phyloP scores from a whole-genome alignment of 176 grass and related monocot genomes.

The Triticum monococcum region DNA sequence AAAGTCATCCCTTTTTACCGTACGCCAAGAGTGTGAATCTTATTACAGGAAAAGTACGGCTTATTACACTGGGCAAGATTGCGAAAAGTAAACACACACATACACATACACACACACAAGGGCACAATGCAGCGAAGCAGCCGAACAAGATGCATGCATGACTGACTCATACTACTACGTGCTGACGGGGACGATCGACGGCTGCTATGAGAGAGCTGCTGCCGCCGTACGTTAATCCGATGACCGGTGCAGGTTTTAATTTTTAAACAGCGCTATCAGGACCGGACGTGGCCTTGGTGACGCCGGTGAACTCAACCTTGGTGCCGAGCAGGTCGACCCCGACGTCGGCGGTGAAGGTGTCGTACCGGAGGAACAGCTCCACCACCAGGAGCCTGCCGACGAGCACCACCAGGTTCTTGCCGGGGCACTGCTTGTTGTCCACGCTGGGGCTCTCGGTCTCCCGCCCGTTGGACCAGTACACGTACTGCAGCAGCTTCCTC shows the following conservation, averaged over 20 bases:
- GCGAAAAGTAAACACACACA: not conserved
- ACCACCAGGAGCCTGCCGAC: constrained; percentile 64
- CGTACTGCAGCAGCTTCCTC: constrained; percentile 63
- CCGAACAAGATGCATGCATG: not conserved
- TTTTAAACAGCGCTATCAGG: not conserved
- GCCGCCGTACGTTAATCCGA: not conserved
- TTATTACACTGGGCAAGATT: not conserved
- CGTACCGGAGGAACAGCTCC: constrained; percentile 73
- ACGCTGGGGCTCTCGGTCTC: constrained; percentile 58
- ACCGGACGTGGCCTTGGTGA: constrained; percentile 49
- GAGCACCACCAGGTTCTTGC: constrained; percentile 65
- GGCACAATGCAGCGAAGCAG: not conserved
- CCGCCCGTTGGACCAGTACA: constrained; percentile 65
- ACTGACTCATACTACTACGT: not conserved
- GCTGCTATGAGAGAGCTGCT: not conserved
- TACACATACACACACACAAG: not conserved
- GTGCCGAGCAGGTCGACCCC: constrained; percentile 37
- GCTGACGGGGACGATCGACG: not conserved
- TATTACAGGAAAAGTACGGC: not conserved
- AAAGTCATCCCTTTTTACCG: not conserved
- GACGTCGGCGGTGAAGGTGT: constrained; percentile 52
- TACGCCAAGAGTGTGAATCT: not conserved
- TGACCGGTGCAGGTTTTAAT: not conserved
- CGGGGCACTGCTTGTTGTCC: constrained; percentile 69
- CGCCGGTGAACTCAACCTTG: constrained; percentile 41